Evolutionary conservation across 2,329 filamentous ascomycete genomes (phyloP), one percentile per base, ranked within the genome.

Genomic region (Alternaria rosae): DNA sequence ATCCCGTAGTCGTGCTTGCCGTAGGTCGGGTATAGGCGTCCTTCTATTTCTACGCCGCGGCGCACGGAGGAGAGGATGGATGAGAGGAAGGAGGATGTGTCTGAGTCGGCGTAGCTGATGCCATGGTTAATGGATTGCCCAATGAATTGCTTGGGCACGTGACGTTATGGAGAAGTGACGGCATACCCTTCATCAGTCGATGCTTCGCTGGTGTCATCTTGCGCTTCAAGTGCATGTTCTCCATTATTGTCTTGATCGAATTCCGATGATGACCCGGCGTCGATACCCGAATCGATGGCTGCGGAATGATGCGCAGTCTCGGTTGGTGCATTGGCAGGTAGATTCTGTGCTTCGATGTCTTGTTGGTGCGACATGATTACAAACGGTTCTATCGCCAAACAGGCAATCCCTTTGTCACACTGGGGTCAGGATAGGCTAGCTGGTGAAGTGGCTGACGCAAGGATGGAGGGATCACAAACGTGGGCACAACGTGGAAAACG

Each of bases 1-100:
- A 72, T 72, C 42, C 69, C 70, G 23, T 71, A 71, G 0, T 59
- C 67, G 54, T 68, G 69, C 51, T 69, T 71, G 38, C 67, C 67
- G 20, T 71, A 70, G 15, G 66, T 61, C 1, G 70, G 63, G 51
- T 71, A 72, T 5, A 67, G 25, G 1, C 70, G 62, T 12, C 68
- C 70, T 48, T 69, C 69, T 13, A 69, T 68, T 20, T 67, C 67
- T 15, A 71, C 63, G 15, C 70, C 70, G 15, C 67, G 62, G 13
- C 68, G 54, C 8, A 72, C 65, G 57, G 70, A 67, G 9, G 70
- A 71, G 3, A 68, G 41, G 20, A 72, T 70, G 4, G 69, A 70
- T 1, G 70, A 68, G 45, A 72, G 67, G 35, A 71, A 71, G 2
- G 68, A 72, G 2, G 70, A 70, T 4, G 67, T 57, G 15, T 69